These are phyloP conservation scores for Sclerotinia subarctica DNA, from an alignment of 2,329 filamentous ascomycete genomes.

Conservation along the genomic window DNA sequence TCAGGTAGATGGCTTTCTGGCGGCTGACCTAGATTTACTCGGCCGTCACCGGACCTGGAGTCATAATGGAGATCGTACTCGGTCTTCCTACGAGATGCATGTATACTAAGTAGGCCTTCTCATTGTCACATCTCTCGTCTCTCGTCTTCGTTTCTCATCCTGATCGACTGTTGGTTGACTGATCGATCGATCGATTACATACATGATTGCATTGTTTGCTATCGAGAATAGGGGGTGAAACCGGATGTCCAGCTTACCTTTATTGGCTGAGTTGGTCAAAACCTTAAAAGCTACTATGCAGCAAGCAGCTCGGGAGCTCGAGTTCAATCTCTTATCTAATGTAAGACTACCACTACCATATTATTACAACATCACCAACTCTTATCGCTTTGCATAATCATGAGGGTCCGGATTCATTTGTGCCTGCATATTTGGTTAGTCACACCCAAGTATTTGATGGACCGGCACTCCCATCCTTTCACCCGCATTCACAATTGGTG, in stretches of 20 bases:
- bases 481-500: neutral
- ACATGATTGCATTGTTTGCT: neutral
- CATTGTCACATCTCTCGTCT: neutral
- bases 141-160: no score
- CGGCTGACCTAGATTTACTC: slow-evolving; percentile 1
- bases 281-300: neutral
- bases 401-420: slow-evolving; percentile 4
- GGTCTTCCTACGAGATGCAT: neutral
- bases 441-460: neutral
- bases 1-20: neutral
- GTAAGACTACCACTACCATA: no score
- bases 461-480: neutral
- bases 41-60: slow-evolving; percentile 6
- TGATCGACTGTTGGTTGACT: neutral
- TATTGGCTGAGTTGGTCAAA: slow-evolving; percentile 6
- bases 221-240: slow-evolving; percentile 8
- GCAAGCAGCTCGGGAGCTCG: neutral
- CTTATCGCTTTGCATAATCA: slow-evolving; percentile 18
- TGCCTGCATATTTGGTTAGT: slow-evolving; percentile 9
- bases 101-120: neutral
- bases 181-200: neutral
- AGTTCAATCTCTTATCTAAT: slow-evolving; percentile 7
- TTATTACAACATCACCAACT: neutral
- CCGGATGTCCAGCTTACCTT: neutral
- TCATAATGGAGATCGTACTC: neutral